A percentile compares a stretch with the other conserved stretches of the same genome.
Evolutionary conservation across 108 stramenopile genomes (phyloP).

Genomic region (Cyclotella kingstonii): DNA sequence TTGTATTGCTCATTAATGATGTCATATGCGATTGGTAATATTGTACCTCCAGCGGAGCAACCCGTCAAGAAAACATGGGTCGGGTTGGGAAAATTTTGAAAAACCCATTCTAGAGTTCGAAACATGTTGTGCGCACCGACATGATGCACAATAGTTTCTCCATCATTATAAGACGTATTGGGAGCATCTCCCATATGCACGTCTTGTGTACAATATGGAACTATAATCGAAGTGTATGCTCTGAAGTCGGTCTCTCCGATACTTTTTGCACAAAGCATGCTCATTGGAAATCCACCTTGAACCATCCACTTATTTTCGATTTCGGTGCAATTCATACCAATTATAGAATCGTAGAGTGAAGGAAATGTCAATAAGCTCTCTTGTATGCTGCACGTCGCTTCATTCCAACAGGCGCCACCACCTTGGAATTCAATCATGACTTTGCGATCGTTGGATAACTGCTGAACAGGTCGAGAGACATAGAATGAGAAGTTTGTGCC

Average conservation of each 20-base stretch:
- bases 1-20: constrained; percentile 41
- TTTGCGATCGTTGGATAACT: constrained; percentile 23
- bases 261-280: constrained; percentile 36
- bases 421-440: constrained; percentile 57
- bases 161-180: constrained; percentile 2
- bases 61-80: constrained; percentile 46
- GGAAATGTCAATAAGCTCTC: constrained; percentile 32
- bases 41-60: constrained; percentile 57
- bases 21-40: constrained; percentile 45
- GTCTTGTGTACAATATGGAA: constrained; percentile 64
- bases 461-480: constrained; percentile 37
- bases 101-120: constrained; percentile 42
- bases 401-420: constrained; percentile 65
- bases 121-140: constrained; percentile 44
- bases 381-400: constrained; percentile 41
- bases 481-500: constrained; percentile 55
- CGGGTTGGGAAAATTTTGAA: constrained; percentile 48
- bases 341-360: constrained; percentile 13
- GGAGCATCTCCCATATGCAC: constrained; percentile 42
- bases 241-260: constrained; percentile 43
- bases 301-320: constrained; percentile 12
- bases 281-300: background rate
- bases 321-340: constrained; percentile 32
- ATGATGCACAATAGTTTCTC: too few relatives aligned
- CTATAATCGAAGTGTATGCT: constrained; percentile 40